These are phyloP conservation scores for Irpex sp. DNA, from an alignment of 1,284 basidiomycete species.

Conservation along the genomic window DNA sequence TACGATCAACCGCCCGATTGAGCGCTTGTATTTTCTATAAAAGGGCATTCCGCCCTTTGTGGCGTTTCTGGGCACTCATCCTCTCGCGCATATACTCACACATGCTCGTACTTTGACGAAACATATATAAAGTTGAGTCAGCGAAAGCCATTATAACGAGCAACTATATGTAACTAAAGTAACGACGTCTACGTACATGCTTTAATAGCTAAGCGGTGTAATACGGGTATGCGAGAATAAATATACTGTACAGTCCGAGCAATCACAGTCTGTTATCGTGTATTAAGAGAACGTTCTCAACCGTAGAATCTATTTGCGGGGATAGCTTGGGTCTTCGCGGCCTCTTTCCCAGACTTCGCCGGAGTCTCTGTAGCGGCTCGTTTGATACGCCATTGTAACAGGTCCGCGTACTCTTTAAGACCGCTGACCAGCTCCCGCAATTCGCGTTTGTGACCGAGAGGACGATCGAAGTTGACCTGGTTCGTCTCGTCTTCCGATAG, in stretches of 20 bases:
- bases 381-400: constrained; percentile 42
- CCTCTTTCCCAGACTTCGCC: constrained; percentile 17
- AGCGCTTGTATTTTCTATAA: neutral
- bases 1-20: neutral
- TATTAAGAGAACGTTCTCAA: neutral
- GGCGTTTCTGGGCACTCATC: neutral
- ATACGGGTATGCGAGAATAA: neutral
- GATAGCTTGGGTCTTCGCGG: constrained; percentile 27
- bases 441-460: constrained; percentile 25
- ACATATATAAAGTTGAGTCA: too few species aligned
- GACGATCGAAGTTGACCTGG: neutral
- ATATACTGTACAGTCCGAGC: neutral
- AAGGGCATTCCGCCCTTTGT: neutral
- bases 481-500: constrained; percentile 26
- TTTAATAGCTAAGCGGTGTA: neutral
- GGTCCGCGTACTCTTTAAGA: constrained; percentile 39
- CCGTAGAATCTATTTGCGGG: constrained; percentile 29
- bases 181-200: neutral
- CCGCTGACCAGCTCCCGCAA: constrained; percentile 34
- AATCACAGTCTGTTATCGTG: neutral
- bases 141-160: neutral
- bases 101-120: too few species aligned
- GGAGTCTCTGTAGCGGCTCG: constrained; percentile 23
- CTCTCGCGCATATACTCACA: neutral
- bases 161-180: neutral